Conservation (phyloP, 345 rosid species). For the Atalantia buxifolia region DNA sequence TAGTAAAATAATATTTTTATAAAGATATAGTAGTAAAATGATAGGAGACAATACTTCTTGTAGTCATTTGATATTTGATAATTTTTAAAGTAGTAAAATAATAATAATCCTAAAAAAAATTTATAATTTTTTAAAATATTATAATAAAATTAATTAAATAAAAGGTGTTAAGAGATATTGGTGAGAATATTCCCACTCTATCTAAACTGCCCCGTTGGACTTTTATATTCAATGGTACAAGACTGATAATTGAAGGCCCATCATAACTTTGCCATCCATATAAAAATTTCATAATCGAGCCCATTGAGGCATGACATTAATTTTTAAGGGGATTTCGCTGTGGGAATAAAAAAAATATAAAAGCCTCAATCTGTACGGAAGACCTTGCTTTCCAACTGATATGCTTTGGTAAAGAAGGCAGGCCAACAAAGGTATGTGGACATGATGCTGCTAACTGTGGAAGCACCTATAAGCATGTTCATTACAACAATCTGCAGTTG, state of each 20-base stretch:
- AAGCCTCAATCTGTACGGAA: constrained; percentile 42
- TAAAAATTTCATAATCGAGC: not conserved
- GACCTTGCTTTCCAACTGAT: constrained; percentile 62
- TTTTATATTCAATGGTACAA: not conserved
- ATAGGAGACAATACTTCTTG: too few species aligned
- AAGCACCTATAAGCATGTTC: constrained; percentile 87
- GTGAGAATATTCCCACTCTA: too few species aligned
- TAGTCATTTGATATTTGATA: too few species aligned
- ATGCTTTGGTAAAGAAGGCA: constrained; percentile 80
- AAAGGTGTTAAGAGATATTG: too few species aligned
- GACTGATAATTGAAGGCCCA: not conserved
- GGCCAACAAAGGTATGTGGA: constrained; percentile 91
- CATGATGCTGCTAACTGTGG: constrained; percentile 75
- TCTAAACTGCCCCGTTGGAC: not conserved
- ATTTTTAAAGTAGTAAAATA: too few species aligned
- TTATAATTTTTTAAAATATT: too few species aligned
- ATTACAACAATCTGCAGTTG: constrained; percentile 95
- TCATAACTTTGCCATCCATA: not conserved
- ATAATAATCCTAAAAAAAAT: too few species aligned
- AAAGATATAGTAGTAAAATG: too few species aligned
- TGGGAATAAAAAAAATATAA: too few species aligned
- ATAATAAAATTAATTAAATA: too few species aligned
- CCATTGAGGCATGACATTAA: not conserved
- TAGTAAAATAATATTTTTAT: too few species aligned
- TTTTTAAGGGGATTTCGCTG: not conserved